These are phyloP conservation scores for Dittrichia graveolens DNA, from an alignment of 129 eudicot species.

Conservation along the genomic window DNA sequence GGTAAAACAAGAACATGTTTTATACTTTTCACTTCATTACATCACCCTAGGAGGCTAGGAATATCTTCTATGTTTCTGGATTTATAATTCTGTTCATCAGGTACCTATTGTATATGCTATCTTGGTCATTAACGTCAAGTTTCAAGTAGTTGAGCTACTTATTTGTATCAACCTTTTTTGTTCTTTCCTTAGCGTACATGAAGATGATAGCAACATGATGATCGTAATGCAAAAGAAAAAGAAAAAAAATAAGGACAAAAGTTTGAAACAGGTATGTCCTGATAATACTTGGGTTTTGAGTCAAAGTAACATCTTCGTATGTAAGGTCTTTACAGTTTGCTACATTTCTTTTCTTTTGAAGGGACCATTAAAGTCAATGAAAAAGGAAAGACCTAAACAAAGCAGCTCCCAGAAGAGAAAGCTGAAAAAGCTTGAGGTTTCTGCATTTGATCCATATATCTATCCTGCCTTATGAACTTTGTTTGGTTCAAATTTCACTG, in stretches of 20 bases:
- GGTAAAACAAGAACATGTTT: conserved; percentile 22
- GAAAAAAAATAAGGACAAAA: conserved; percentile 40
- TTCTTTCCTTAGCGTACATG: conserved; percentile 37
- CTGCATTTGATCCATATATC: conserved; percentile 16
- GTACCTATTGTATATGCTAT: background rate
- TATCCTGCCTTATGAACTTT: conserved; percentile 4
- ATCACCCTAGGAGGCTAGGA: background rate
- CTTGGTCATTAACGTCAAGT: conserved; percentile 5
- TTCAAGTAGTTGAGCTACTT: conserved; percentile 9
- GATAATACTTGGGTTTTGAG: background rate
- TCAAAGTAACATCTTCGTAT: background rate
- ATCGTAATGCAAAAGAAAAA: conserved; percentile 56
- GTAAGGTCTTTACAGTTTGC: background rate
- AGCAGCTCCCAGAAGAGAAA: conserved; percentile 81
- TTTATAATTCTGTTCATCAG: background rate
- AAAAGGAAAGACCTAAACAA: conserved; percentile 38
- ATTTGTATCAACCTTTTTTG: background rate
- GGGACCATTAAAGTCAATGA: conserved; percentile 45
- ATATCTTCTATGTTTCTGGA: background rate
- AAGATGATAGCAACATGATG: conserved; percentile 54
- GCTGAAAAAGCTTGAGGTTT: conserved; percentile 75
- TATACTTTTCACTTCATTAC: conserved; percentile 3
- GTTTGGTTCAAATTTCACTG: conserved; percentile 17
- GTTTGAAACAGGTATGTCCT: conserved; percentile 42
- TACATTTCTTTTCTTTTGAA: conserved; percentile 15